Evolutionary conservation across 225 moss, liverwort and hornwort species (phyloP).

Genomic region (Physcomitrium patens): DNA sequence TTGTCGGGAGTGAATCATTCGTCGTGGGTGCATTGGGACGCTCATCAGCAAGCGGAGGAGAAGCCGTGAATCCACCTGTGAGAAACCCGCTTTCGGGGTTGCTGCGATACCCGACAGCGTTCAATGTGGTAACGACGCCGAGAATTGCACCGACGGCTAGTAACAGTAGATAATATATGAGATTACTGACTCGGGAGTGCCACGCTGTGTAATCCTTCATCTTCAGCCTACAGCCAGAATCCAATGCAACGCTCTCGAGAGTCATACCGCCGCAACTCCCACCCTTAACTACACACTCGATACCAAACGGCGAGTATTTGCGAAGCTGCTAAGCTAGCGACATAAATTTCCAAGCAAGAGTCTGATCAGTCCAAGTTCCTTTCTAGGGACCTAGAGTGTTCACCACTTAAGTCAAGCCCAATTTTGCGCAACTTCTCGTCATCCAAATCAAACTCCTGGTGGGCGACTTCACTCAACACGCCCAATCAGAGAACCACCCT

Average conservation of each 20-base stretch:
- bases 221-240: conserved; percentile 1
- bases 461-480: too few relatives aligned
- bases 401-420: too few relatives aligned
- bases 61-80: conserved; percentile 20
- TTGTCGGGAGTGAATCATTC: background rate
- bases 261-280: too few relatives aligned
- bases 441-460: too few relatives aligned
- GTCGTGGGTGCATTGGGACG: background rate
- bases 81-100: conserved; percentile 26
- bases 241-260: background rate
- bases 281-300: too few relatives aligned
- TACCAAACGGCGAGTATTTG: too few relatives aligned
- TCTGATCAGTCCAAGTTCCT: too few relatives aligned
- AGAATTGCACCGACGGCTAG: conserved; percentile 28
- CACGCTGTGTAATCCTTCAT: conserved; percentile 33
- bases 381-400: too few relatives aligned
- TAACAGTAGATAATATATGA: conserved; percentile 32
- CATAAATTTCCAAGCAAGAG: too few relatives aligned
- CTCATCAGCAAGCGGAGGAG: background rate
- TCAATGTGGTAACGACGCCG: conserved; percentile 28
- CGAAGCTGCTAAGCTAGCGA: too few relatives aligned
- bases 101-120: conserved; percentile 22
- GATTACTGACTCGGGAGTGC: conserved; percentile 28
- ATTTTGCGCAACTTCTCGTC: too few relatives aligned
- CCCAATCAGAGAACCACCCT: too few relatives aligned